Evolutionary conservation across 495 filamentous ascomycete genomes (phyloP).

Genomic region (Annulohypoxylon moriforme): DNA sequence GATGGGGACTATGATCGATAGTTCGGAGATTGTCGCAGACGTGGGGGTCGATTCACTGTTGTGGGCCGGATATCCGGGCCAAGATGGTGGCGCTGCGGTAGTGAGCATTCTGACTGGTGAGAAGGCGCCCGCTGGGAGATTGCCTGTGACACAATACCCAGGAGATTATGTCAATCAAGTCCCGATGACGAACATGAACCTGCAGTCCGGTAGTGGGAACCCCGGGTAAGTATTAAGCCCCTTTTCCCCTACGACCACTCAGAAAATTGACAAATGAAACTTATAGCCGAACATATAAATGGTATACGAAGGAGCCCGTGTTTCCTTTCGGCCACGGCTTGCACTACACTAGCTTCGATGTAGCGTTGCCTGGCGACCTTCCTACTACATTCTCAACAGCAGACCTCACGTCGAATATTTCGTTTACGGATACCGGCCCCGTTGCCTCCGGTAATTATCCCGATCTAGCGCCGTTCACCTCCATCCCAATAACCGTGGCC

Average conservation of each 20-base stretch:
- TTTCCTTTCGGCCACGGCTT: conserved; percentile 64
- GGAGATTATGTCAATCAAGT: conserved; percentile 53
- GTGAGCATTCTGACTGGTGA: conserved; percentile 64
- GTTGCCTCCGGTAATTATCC: conserved; percentile 50
- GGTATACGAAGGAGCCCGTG: conserved; percentile 57
- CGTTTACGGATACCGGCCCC: conserved; percentile 44
- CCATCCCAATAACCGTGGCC: conserved; percentile 47
- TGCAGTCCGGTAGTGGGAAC: conserved; percentile 49
- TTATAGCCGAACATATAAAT: conserved; percentile 62
- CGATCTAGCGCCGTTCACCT: conserved; percentile 60
- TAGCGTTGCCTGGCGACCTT: conserved; percentile 44
- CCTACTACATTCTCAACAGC: conserved; percentile 46
- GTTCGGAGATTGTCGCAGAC: conserved; percentile 60
- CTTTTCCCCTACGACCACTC: background rate
- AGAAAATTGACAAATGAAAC: conserved; percentile 25
- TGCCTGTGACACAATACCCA: conserved; percentile 69
- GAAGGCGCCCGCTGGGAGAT: conserved; percentile 66
- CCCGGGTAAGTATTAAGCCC: conserved; percentile 55
- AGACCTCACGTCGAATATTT: conserved; percentile 50
- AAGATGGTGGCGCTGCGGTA: conserved; percentile 66
- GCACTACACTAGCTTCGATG: conserved; percentile 63
- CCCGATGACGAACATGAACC: conserved; percentile 57
- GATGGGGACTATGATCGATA: conserved; percentile 67
- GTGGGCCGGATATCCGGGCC: conserved; percentile 65
- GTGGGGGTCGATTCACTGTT: conserved; percentile 65